Percentiles rank a stretch among this genome's conserved stretches.
Conservation (phyloP, 2,329 filamentous ascomycete genomes). For the Dendryphion nanum region DNA sequence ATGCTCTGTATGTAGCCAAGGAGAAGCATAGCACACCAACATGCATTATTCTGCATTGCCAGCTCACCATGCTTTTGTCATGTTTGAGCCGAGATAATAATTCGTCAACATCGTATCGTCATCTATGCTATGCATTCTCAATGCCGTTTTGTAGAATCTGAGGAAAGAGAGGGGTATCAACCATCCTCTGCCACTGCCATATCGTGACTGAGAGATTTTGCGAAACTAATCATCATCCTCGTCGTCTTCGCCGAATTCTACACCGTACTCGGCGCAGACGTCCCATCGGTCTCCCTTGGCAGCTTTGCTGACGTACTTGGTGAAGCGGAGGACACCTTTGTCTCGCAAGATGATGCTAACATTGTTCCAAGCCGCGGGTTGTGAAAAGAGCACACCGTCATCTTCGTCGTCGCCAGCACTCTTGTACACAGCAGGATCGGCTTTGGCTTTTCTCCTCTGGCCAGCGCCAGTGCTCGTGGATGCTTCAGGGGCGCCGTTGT, state of each 20-base stretch:
- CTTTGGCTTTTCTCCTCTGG: conserved; percentile 43
- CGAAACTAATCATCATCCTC: conserved; percentile 37
- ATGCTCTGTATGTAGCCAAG: too few species aligned
- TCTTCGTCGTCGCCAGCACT: conserved; percentile 64
- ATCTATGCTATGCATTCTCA: too few species aligned
- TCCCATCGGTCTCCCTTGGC: conserved; percentile 94
- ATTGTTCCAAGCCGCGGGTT: conserved; percentile 79
- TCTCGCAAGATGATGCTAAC: conserved; percentile 88
- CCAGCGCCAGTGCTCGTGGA: conserved; percentile 47
- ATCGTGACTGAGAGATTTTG: neutral
- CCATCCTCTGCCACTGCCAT: neutral
- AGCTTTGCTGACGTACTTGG: conserved; percentile 86
- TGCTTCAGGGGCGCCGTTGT: conserved; percentile 33
- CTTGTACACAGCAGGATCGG: conserved; percentile 80
- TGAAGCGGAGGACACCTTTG: conserved; percentile 81
- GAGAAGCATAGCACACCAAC: too few species aligned
- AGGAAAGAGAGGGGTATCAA: conserved; percentile 1
- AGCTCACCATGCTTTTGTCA: too few species aligned
- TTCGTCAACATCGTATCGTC: too few species aligned
- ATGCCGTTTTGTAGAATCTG: too few species aligned
- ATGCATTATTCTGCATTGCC: too few species aligned
- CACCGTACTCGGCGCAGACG: conserved; percentile 74
- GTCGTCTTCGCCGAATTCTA: conserved; percentile 58
- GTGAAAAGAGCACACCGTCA: conserved; percentile 68
- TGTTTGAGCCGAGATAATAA: too few species aligned